Evolutionary conservation across 495 filamentous ascomycete species (phyloP).

Genomic region (Glonium stellatum): DNA sequence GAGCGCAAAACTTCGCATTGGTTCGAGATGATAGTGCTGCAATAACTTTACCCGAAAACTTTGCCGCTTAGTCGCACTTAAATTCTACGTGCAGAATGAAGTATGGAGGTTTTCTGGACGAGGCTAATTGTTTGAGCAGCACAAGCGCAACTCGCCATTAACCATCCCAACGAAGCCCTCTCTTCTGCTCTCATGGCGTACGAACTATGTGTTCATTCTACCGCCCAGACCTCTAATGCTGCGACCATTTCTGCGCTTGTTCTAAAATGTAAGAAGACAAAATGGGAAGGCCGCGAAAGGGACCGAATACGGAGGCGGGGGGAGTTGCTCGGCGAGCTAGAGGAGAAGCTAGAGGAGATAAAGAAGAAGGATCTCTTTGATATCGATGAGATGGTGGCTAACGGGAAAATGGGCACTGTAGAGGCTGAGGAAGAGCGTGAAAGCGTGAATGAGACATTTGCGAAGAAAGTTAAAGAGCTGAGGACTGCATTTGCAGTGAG

Average conservation of each 20-base stretch:
- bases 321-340: constrained; percentile 52
- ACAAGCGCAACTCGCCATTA: constrained; percentile 69
- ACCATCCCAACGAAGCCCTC: constrained; percentile 69
- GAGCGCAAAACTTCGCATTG: too few relatives aligned
- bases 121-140: constrained; percentile 34
- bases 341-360: constrained; percentile 39
- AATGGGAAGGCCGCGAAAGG: constrained; percentile 49
- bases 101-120: too few relatives aligned
- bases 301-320: constrained; percentile 38
- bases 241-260: constrained; percentile 55
- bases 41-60: too few relatives aligned
- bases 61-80: too few relatives aligned
- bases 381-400: constrained; percentile 33
- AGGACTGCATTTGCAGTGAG: constrained; percentile 56
- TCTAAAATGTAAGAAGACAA: constrained; percentile 69
- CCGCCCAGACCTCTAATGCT: constrained; percentile 36
- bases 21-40: too few relatives aligned
- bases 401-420: constrained; percentile 31
- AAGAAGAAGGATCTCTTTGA: constrained; percentile 44
- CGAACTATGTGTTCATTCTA: constrained; percentile 51
- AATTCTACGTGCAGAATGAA: too few relatives aligned
- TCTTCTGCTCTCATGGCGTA: constrained; percentile 67
- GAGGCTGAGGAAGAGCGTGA: constrained; percentile 46
- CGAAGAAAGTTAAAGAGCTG: constrained; percentile 54
- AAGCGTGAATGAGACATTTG: constrained; percentile 47